Evolutionary conservation across 306 rosid genomes (phyloP), one percentile per base, ranked within the genome.

Genomic region (Pyrus communis): DNA sequence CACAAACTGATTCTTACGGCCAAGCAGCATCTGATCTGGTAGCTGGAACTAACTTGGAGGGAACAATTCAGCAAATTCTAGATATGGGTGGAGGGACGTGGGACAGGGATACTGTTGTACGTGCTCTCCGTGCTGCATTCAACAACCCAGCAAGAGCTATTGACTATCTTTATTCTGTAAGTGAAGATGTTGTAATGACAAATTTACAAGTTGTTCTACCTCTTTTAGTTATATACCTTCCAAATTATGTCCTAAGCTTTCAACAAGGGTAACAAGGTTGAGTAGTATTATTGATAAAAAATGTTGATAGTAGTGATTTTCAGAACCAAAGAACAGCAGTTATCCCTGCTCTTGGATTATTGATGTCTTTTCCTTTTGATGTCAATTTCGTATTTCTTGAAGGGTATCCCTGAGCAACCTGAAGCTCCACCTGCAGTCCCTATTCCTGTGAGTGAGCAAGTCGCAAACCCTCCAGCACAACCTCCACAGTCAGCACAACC

Each of bases 381-480:
- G 49, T 61, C 11, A 59, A 25, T 49, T 59, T 69, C 3, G 13
- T 25, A 21, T 64, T 79, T 58, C 46, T 49, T 82, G 80, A 75
- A 95, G 98, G 98, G 98, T 54, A 95, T 95, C 57, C 98, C 98
- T 0, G 97, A 92, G 80, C 96, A 89, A 90, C 92, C 93, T 69
- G 97, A 90, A 74, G 90, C 78, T 79, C 91, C 96, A 71, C 85
- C 83, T 76, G 85, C 81, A 33, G 80, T 89, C 30, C 85, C 33
- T 73, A 87, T 59, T 33, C 94, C 94, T 74, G 83, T 86, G 74
- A 61, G 87, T 66, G 82, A 76, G 18, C 91, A 78, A 74, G 89
- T 87, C 12, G 73, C 84, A 28, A 77, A 80, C 72, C 80, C 89
- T 83, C 77, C 90, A 5, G 78, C 85, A 63, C 90, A 83, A 71